phyloP scores from a whole-genome alignment of 768 basidiomycete species.

The Phanerodontia chrysosporium region DNA sequence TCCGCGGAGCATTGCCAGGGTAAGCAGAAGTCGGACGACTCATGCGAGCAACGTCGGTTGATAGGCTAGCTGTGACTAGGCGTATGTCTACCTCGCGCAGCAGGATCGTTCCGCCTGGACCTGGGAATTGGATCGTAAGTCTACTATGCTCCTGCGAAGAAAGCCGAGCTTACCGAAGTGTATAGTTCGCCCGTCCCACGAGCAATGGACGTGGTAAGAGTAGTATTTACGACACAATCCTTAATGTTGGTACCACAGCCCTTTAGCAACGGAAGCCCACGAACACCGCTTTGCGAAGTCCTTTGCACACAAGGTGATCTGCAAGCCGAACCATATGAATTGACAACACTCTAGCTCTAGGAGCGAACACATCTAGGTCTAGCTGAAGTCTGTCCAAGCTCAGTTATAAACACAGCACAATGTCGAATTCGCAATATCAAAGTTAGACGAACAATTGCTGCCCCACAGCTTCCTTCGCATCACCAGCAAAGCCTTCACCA shows the following conservation, averaged over 20 bases:
- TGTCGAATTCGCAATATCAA: no score
- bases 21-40: not conserved
- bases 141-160: not conserved
- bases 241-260: no score
- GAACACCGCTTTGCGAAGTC: no score
- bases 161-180: not conserved
- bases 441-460: not conserved
- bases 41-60: not conserved
- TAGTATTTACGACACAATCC: not conserved
- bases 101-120: constrained; percentile 26
- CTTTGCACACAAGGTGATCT: no score
- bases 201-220: constrained; percentile 21
- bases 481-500: constrained; percentile 48
- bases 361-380: not conserved
- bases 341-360: not conserved
- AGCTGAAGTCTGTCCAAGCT: not conserved
- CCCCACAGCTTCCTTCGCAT: not conserved
- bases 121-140: constrained; percentile 25
- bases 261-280: no score
- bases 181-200: constrained; percentile 23
- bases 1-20: constrained; percentile 15
- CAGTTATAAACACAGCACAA: no score
- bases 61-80: constrained; percentile 2
- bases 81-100: constrained; percentile 21
- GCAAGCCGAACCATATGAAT: not conserved